Evolutionary conservation across 1,139 yeast species (phyloP).

Genomic region (Zhuliangozyma parablackwelliae): DNA sequence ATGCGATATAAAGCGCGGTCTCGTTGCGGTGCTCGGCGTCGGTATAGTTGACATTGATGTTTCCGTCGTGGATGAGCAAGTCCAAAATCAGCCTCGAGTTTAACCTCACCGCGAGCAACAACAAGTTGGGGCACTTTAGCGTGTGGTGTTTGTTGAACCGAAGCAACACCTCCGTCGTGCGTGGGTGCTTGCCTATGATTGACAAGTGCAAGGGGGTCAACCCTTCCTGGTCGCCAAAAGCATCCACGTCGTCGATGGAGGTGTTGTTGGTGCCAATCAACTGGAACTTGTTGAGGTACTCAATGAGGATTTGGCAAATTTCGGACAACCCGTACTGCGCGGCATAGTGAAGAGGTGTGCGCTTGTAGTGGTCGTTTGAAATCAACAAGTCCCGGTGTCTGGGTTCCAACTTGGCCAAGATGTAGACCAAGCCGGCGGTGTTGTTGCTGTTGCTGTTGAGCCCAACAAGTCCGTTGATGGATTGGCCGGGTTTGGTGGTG

Average conservation of each 20-base stretch:
- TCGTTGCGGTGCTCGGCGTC: slow-evolving; percentile 59
- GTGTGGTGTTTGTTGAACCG: slow-evolving; percentile 34
- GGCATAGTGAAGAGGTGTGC: slow-evolving; percentile 89
- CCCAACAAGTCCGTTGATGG: slow-evolving; percentile 29
- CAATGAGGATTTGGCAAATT: slow-evolving; percentile 54
- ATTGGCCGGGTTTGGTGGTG: slow-evolving; percentile 2
- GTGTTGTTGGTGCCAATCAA: slow-evolving; percentile 32
- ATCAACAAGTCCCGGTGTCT: slow-evolving; percentile 53
- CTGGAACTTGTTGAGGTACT: slow-evolving; percentile 30
- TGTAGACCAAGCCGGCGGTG: slow-evolving; percentile 19
- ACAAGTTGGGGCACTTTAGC: slow-evolving; percentile 45
- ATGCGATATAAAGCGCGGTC: slow-evolving; percentile 77
- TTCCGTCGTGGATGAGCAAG: slow-evolving; percentile 51
- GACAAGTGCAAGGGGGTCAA: slow-evolving; percentile 82
- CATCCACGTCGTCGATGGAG: slow-evolving; percentile 53
- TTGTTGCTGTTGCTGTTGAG: slow-evolving; percentile 44
- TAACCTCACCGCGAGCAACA: slow-evolving; percentile 69
- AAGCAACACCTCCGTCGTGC: slow-evolving; percentile 62
- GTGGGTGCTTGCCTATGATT: slow-evolving; percentile 77
- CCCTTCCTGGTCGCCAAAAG: slow-evolving; percentile 84
- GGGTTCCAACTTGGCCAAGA: slow-evolving; percentile 37
- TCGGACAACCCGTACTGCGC: slow-evolving; percentile 80
- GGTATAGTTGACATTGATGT: slow-evolving; percentile 60
- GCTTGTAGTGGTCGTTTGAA: slow-evolving; percentile 66
- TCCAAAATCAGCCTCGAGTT: slow-evolving; percentile 56